A percentile compares a stretch with the other conserved stretches of the same genome.
phyloP scores from a whole-genome alignment of 1,139 yeast genomes.

The Kodamaea derodonti region DNA sequence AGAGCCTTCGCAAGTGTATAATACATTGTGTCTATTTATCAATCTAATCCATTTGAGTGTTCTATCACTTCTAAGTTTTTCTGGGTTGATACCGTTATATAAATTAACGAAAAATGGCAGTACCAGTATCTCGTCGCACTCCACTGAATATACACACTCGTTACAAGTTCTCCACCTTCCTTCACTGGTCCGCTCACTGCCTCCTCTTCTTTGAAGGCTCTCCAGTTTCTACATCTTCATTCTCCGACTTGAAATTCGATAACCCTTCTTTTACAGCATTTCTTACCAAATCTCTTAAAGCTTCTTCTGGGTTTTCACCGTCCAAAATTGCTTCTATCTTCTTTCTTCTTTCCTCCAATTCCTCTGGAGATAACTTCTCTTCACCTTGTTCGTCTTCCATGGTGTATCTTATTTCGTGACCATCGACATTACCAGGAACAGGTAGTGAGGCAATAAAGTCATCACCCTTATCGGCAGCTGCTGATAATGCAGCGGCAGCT shows the following conservation, averaged over 20 bases:
- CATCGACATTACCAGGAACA: slow-evolving; percentile 39
- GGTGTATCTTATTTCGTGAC: slow-evolving; percentile 56
- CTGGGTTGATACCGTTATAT: too few species aligned
- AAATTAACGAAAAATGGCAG: too few species aligned
- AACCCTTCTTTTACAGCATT: slow-evolving; percentile 58
- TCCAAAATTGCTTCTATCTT: slow-evolving; percentile 67
- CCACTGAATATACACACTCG: too few species aligned
- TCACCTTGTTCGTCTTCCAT: slow-evolving; percentile 38
- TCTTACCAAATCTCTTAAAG: slow-evolving; percentile 62
- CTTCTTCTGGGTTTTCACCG: slow-evolving; percentile 77
- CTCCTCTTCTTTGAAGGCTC: slow-evolving; percentile 21
- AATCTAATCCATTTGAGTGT: too few species aligned
- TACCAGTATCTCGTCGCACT: too few species aligned
- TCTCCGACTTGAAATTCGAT: slow-evolving; percentile 23
- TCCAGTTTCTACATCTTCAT: slow-evolving; percentile 9
- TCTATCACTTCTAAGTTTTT: too few species aligned
- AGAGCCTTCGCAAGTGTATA: too few species aligned
- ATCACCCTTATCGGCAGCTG: slow-evolving; percentile 9
- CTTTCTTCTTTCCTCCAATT: slow-evolving; percentile 54
- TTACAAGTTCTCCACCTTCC: too few species aligned
- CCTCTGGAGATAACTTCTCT: slow-evolving; percentile 21
- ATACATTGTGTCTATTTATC: too few species aligned
- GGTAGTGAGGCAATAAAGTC: slow-evolving; percentile 31
- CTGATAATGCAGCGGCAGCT: slow-evolving; percentile 2
- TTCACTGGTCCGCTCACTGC: slow-evolving; percentile 2